These are phyloP conservation scores for Metschnikowia santaceciliae DNA, from an alignment of 805 yeast species.

Conservation along the genomic window DNA sequence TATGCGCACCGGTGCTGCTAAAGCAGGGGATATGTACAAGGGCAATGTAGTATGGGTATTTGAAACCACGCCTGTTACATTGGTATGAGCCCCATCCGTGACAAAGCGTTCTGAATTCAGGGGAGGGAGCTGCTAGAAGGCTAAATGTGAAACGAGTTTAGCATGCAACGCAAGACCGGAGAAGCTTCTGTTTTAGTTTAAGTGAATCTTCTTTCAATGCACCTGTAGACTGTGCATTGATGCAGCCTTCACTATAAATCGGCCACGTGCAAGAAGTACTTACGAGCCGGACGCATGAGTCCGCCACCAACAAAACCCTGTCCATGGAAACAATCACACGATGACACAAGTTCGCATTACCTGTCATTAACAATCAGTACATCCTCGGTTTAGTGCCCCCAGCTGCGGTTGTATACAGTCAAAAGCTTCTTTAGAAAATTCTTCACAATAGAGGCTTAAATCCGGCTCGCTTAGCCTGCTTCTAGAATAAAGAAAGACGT, in stretches of 20 bases:
- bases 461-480: background rate
- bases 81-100: background rate
- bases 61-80: background rate
- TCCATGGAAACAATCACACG: background rate
- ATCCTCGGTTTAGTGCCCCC: no score
- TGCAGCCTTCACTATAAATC: background rate
- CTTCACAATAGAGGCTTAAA: background rate
- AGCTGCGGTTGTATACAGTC: background rate
- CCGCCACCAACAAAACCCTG: background rate
- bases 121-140: background rate
- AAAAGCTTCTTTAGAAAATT: background rate
- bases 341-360: no score
- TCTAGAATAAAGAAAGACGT: background rate
- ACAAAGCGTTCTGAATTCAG: background rate
- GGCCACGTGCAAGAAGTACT: background rate
- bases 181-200: background rate
- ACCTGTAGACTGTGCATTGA: background rate
- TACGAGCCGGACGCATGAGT: background rate
- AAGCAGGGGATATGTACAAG: background rate
- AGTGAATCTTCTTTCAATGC: background rate
- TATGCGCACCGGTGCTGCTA: no score
- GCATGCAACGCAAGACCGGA: background rate
- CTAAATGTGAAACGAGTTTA: background rate
- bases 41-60: background rate
- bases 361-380: no score